Percentiles rank a stretch among this genome's conserved stretches.
phyloP scores from a whole-genome alignment of 164 flowering plant species.

The Magnolia officinalis region DNA sequence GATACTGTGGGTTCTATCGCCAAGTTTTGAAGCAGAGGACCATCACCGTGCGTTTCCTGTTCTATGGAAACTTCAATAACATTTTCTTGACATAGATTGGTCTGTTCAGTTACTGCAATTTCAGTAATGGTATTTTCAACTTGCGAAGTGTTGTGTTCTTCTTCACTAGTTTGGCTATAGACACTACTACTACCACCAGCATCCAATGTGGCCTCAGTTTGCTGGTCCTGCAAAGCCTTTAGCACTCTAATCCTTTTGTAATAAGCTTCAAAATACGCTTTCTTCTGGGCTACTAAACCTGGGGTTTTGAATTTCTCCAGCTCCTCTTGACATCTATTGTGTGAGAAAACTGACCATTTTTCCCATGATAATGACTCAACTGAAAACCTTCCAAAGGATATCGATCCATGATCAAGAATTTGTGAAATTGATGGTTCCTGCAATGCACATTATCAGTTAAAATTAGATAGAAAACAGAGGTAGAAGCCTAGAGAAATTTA shows the following conservation, averaged over 20 bases:
- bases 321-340: constrained; percentile 30
- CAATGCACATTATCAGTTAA: background rate
- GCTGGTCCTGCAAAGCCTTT: constrained; percentile 24
- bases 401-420: constrained; percentile 28
- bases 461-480: background rate
- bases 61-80: background rate
- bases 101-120: background rate
- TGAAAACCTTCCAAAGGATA: constrained; percentile 34
- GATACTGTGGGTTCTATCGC: background rate
- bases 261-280: constrained; percentile 36
- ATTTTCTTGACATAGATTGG: background rate
- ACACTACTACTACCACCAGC: constrained; percentile 3
- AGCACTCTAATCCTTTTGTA: constrained; percentile 25
- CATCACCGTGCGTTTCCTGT: constrained; percentile 1
- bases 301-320: constrained; percentile 31
- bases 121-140: background rate
- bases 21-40: background rate
- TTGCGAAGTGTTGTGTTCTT: constrained; percentile 1
- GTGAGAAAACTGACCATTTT: constrained; percentile 34
- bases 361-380: constrained; percentile 35
- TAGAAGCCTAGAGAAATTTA: background rate
- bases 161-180: constrained; percentile 7
- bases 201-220: constrained; percentile 5
- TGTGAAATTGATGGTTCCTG: constrained; percentile 21
- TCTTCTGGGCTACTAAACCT: constrained; percentile 36